phyloP scores from a whole-genome alignment of 306 rosid species.

The Glycine latifolia region DNA sequence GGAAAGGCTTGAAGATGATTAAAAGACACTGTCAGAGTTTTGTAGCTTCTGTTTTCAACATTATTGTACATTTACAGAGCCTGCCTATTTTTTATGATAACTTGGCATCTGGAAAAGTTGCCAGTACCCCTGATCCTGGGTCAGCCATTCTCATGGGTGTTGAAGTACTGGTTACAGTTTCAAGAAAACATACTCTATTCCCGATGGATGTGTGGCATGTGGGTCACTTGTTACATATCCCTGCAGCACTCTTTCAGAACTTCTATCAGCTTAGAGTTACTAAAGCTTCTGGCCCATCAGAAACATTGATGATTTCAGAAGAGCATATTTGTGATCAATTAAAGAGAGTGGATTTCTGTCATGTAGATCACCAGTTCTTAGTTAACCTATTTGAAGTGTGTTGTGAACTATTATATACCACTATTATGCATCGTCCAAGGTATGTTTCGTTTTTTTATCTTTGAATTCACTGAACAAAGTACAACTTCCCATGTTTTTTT shows the following conservation, averaged over 20 bases:
- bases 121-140: slow-evolving; percentile 79
- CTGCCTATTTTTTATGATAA: slow-evolving; percentile 65
- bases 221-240: slow-evolving; percentile 77
- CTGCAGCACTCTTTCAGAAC: slow-evolving; percentile 78
- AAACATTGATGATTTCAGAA: slow-evolving; percentile 44
- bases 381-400: slow-evolving; percentile 75
- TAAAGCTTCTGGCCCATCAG: slow-evolving; percentile 53
- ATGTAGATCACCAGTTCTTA: slow-evolving; percentile 65
- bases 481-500: background rate
- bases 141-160: slow-evolving; percentile 90
- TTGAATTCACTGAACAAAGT: slow-evolving; percentile 35
- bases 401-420: slow-evolving; percentile 77
- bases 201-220: slow-evolving; percentile 75
- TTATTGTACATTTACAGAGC: slow-evolving; percentile 79
- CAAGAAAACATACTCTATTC: slow-evolving; percentile 74
- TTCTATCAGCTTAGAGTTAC: slow-evolving; percentile 64
- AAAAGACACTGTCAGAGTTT: slow-evolving; percentile 79
- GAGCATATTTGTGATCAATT: slow-evolving; percentile 52
- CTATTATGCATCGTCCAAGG: slow-evolving; percentile 83
- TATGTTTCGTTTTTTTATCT: slow-evolving; percentile 47
- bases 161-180: slow-evolving; percentile 77
- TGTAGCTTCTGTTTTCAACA: slow-evolving; percentile 66
- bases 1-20: slow-evolving; percentile 73
- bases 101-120: slow-evolving; percentile 45
- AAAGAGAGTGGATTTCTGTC: slow-evolving; percentile 47